Evolutionary conservation across 108 stramenopile species (phyloP).

Genomic region (Schizochytrium sp.): DNA sequence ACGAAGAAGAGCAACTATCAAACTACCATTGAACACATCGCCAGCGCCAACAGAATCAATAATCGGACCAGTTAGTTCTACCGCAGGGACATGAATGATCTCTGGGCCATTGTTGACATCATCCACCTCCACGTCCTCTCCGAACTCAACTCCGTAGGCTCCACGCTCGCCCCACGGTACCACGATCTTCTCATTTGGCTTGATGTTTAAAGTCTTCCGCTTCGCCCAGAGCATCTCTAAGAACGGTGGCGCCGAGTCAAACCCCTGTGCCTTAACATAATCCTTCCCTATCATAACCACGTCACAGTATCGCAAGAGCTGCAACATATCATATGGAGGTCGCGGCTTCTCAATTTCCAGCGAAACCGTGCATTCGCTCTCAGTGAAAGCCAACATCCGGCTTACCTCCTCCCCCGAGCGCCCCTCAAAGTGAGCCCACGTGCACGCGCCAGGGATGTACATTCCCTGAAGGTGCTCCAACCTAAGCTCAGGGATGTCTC

Average conservation of each 20-base stretch:
- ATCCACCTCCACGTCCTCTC: background rate
- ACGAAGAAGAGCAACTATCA: background rate
- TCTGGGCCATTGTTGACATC: background rate
- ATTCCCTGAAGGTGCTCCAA: background rate
- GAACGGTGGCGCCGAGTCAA: background rate
- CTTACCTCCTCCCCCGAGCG: background rate
- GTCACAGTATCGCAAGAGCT: background rate
- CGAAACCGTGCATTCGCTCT: background rate
- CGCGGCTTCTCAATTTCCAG: conserved; percentile 53
- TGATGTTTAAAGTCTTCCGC: background rate
- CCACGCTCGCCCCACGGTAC: conserved; percentile 21
- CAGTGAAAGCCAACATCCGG: background rate
- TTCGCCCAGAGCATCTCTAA: background rate
- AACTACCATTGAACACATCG: conserved; percentile 1
- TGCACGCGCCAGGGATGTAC: background rate
- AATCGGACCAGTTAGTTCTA: background rate
- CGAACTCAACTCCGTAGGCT: background rate
- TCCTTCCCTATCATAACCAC: conserved; percentile 55
- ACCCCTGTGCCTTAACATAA: conserved; percentile 15
- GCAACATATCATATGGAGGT: conserved; percentile 12
- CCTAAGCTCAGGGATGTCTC: background rate
- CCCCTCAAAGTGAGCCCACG: conserved; percentile 47
- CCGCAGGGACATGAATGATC: conserved; percentile 9
- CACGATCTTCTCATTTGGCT: conserved; percentile 27
- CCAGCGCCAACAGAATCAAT: conserved; percentile 33